These are phyloP conservation scores for Boletus sensibilis DNA, from an alignment of 768 basidiomycete species.

Conservation along the genomic window DNA sequence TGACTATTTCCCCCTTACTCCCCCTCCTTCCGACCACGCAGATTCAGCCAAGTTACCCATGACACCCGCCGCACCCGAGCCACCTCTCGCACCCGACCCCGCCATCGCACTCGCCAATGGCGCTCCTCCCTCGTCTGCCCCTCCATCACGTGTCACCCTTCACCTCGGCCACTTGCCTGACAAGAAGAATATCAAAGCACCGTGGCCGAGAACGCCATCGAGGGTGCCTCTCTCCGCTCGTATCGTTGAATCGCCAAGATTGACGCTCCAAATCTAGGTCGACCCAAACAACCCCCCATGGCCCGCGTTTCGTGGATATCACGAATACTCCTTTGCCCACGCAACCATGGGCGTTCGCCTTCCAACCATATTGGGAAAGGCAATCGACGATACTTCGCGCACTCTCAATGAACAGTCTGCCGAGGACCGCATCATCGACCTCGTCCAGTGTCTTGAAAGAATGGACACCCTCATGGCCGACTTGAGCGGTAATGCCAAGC, in stretches of 20 bases:
- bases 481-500: conserved; percentile 77
- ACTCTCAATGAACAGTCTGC: conserved; percentile 84
- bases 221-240: conserved; percentile 41
- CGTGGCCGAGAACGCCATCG: conserved; percentile 75
- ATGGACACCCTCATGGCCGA: conserved; percentile 91
- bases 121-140: conserved; percentile 22
- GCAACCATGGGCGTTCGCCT: conserved; percentile 96
- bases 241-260: background rate
- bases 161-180: conserved; percentile 73
- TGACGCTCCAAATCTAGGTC: conserved; percentile 41
- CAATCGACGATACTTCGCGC: conserved; percentile 85
- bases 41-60: background rate
- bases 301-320: conserved; percentile 79
- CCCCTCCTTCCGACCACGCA: conserved; percentile 25
- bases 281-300: conserved; percentile 84
- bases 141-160: conserved; percentile 63
- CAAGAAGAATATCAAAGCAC: conserved; percentile 68
- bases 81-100: background rate
- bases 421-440: conserved; percentile 83
- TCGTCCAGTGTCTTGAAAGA: conserved; percentile 81
- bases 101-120: conserved; percentile 3
- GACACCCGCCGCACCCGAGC: background rate
- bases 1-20: conserved; percentile 32
- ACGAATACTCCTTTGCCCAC: conserved; percentile 81
- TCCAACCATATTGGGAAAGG: conserved; percentile 94